Evolutionary conservation across 2,329 filamentous ascomycete species (phyloP), one percentile per base, ranked within the genome.

Genomic region (Rutstroemia sydowiana): DNA sequence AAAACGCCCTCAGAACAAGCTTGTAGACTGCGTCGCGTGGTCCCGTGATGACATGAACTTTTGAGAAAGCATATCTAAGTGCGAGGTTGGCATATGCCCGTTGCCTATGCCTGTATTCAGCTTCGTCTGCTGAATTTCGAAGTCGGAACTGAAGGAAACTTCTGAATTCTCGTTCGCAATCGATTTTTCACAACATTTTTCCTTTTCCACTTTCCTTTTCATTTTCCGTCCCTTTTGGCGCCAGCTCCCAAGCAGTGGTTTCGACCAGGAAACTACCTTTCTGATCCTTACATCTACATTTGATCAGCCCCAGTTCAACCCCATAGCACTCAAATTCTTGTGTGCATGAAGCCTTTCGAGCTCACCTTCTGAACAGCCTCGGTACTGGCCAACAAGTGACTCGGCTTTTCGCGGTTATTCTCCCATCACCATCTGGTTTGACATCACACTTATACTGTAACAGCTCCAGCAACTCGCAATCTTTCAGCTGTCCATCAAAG

Each of bases 311-410:
- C 57, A 46, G 53, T 31, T 26, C 23, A 48, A 43, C 46, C n/a
- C 39, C 20, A 41, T 10, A 21, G 11, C 39, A 18, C 14, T 5
- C 21, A 41, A 23, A 1, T 11, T 20, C 18, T 41, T 13, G 20
- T 8, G 3, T 11, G 2, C 9, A 40, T 9, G 21, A 10, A 41
- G 18, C 39, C 20, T 26, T 11, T n/a, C 4, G 32, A 41, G 60
- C 78, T 68, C 63, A 84, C 81, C 72, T 74, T 55, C 81, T 73
- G 63, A 84, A 85, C 63, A 79, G 71, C 53, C 81, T 73, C 63
- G 77, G 73, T 37, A 84, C 71, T 9, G 78, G 75, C 68, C 71
- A 77, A 64, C 81, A 85, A 16, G 42, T 20, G 5, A 52, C 45
- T 30, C 7, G 10, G 16, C 18, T 28, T 9, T 48, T 9, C 53